Percentiles rank a stretch among this genome's conserved stretches.
These are phyloP conservation scores for Holtermanniella nyarrowii DNA, from an alignment of 768 basidiomycete species.

Conservation along the genomic window DNA sequence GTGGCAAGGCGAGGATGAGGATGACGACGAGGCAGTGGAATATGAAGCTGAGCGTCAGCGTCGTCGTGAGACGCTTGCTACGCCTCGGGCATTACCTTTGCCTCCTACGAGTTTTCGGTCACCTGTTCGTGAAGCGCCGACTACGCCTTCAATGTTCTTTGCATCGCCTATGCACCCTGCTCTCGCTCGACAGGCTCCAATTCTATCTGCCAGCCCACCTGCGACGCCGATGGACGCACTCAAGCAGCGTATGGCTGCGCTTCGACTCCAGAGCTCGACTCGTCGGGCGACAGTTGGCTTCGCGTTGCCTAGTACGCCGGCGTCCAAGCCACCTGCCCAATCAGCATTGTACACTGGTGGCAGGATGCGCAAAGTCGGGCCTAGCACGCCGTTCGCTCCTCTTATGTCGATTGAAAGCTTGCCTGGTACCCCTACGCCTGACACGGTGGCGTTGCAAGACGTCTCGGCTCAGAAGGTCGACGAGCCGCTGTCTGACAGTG, in stretches of 20 bases:
- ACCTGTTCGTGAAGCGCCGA: slow-evolving; percentile 6
- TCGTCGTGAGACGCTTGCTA: slow-evolving; percentile 25
- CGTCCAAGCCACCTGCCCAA: background rate
- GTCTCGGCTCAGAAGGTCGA: background rate
- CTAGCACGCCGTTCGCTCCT: slow-evolving; percentile 5
- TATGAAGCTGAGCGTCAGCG: slow-evolving; percentile 12
- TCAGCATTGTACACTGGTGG: background rate
- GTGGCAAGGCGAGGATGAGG: slow-evolving; percentile 2
- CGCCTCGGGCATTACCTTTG: slow-evolving; percentile 28
- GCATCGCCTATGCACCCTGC: slow-evolving; percentile 17
- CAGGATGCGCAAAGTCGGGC: background rate
- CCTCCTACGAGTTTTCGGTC: slow-evolving; percentile 28
- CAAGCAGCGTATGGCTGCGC: slow-evolving; percentile 16
- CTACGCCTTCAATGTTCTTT: slow-evolving; percentile 6
- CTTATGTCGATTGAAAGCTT: background rate
- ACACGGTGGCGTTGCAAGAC: background rate
- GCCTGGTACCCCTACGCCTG: background rate
- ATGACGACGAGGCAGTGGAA: slow-evolving; percentile 2
- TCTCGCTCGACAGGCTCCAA: slow-evolving; percentile 4
- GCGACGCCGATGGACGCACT: slow-evolving; percentile 13
- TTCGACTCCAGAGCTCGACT: slow-evolving; percentile 16
- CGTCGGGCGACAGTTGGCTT: slow-evolving; percentile 33
- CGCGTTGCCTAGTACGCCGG: slow-evolving; percentile 25
- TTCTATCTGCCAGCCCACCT: background rate
- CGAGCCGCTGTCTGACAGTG: background rate